Evolutionary conservation across 2,329 filamentous ascomycete genomes (phyloP).

Genomic region (Myriosclerotinia scirpicola): DNA sequence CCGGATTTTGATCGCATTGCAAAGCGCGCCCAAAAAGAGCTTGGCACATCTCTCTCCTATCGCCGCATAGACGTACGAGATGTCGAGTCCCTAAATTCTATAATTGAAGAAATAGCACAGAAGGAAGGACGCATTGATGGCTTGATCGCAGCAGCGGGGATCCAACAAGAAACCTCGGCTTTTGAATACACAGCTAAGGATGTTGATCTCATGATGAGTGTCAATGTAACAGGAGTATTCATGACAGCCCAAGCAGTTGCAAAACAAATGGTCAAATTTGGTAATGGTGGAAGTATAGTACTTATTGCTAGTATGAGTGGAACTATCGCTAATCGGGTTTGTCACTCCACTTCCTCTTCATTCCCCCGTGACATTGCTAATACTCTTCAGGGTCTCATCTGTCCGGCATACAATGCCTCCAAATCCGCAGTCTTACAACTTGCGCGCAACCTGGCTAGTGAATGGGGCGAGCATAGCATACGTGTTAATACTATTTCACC

Average conservation of each 20-base stretch:
- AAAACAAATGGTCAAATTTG: slow-evolving; percentile 64
- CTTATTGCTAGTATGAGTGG: slow-evolving; percentile 72
- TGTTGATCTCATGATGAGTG: slow-evolving; percentile 74
- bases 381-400: slow-evolving; percentile 53
- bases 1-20: slow-evolving; percentile 62
- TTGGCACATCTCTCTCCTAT: slow-evolving; percentile 66
- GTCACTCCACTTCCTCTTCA: slow-evolving; percentile 41
- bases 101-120: slow-evolving; percentile 67
- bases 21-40: slow-evolving; percentile 39
- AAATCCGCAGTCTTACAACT: slow-evolving; percentile 75
- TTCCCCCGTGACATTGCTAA: not conserved
- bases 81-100: slow-evolving; percentile 62
- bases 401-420: slow-evolving; percentile 70
- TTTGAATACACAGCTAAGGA: slow-evolving; percentile 77
- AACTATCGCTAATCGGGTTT: slow-evolving; percentile 62
- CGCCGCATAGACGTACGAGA: slow-evolving; percentile 79
- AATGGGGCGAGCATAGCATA: slow-evolving; percentile 68
- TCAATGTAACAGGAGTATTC: slow-evolving; percentile 84
- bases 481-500: slow-evolving; percentile 80
- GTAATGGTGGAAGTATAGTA: slow-evolving; percentile 60
- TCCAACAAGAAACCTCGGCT: slow-evolving; percentile 81
- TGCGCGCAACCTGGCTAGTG: slow-evolving; percentile 66
- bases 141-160: slow-evolving; percentile 66
- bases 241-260: slow-evolving; percentile 89
- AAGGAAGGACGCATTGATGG: slow-evolving; percentile 75